These are phyloP conservation scores for Neurospora sp. DNA, from an alignment of 495 filamentous ascomycete species.

Conservation along the genomic window DNA sequence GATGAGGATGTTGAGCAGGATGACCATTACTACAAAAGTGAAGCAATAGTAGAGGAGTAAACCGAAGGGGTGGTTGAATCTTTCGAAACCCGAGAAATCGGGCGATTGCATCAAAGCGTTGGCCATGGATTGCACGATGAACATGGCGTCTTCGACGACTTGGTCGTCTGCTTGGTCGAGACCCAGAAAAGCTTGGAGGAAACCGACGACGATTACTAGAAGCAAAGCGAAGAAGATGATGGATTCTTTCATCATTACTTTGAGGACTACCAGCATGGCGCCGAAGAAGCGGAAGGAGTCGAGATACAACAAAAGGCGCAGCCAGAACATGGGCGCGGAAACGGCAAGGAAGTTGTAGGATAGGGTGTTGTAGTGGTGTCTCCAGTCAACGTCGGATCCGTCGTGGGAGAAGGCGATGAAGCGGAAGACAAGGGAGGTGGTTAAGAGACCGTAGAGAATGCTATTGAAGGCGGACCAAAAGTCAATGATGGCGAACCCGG, in stretches of 20 bases:
- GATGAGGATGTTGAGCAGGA: constrained; percentile 88
- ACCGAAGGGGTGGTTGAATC: constrained; percentile 65
- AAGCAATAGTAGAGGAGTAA: constrained; percentile 91
- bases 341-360: constrained; percentile 91
- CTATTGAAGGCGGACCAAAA: constrained; percentile 96
- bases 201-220: constrained; percentile 74
- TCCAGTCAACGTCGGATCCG: constrained; percentile 34
- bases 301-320: constrained; percentile 81
- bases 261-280: constrained; percentile 91
- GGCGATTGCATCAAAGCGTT: constrained; percentile 84
- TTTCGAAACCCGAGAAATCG: constrained; percentile 81
- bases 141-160: constrained; percentile 44
- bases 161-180: constrained; percentile 74
- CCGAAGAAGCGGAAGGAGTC: constrained; percentile 95
- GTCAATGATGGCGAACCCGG: constrained; percentile 74
- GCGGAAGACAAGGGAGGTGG: constrained; percentile 64
- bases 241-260: constrained; percentile 99
- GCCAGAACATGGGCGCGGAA: constrained; percentile 94
- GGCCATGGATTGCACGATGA: constrained; percentile 82
- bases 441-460: constrained; percentile 66
- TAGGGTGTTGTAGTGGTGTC: constrained; percentile 62
- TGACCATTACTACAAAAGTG: constrained; percentile 91
- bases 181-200: constrained; percentile 91
- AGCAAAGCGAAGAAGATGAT: constrained; percentile 97
- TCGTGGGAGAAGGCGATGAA: constrained; percentile 63